Evolutionary conservation across 495 filamentous ascomycete species (phyloP), one percentile per base, ranked within the genome.

Genomic region (Cenococcum geophilum): DNA sequence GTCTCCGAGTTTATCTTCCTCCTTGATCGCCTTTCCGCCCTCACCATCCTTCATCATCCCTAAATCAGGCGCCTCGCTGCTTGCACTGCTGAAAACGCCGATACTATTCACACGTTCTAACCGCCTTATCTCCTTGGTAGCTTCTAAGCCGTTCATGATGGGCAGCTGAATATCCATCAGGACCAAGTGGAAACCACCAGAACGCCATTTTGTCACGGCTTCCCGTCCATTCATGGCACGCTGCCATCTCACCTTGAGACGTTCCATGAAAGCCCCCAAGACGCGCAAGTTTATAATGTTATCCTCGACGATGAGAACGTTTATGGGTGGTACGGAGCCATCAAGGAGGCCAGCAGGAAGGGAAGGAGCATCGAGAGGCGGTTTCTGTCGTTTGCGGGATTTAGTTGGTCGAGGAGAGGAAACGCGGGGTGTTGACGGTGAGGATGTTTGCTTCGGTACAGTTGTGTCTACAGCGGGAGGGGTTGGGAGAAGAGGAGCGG

Each of bases 131-230:
- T 98, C 93, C 65, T 91, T 91, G 0, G 93, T 97, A n/a, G 93
- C 93, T 56, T 97, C 90, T 57, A 98, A 73, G 0, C 93, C 93
- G 67, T 85, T 96, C 93, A 98, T 98, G 60, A 97, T 88, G 0
- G 93, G 93, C 57, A 98, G 77, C 69, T 98, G 93, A 66, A 98
- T 97, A 73, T 98, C 93, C 93, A 98, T 98, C 58, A 98, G 75
- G 27, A 98, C 93, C 62, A 98, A 76, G 75, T 98, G 93, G 69
- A 96, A 98, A n/a, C 93, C 93, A 34, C 93, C 93, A 14, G 83
- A 78, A 14, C 89, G 83, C 93, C 93, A 98, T 75, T 96, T 96
- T 42, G 80, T 83, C 9, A 97, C 92, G 3, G 93, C 95, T 57
- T 95, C 91, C 69, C 83, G 86, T 32, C 93, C 93, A 72, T 98